Evolutionary conservation across 1,284 basidiomycete species (phyloP).

Genomic region (Baeospora myosura): DNA sequence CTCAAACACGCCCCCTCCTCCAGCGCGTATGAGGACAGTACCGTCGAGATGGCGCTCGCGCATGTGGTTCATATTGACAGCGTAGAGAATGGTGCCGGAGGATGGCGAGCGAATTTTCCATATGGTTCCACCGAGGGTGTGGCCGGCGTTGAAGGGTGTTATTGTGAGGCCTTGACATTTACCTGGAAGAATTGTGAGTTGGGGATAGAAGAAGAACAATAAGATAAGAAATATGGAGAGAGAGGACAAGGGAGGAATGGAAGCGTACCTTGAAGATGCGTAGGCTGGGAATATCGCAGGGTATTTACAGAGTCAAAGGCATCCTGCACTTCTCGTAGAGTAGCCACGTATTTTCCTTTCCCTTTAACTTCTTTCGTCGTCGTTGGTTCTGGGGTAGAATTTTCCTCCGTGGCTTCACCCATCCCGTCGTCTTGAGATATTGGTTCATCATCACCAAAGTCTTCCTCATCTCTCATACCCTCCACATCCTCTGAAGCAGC

Average conservation of each 20-base stretch:
- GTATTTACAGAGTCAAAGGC: conserved; percentile 92
- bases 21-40: conserved; percentile 74
- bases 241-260: neutral
- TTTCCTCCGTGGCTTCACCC: conserved; percentile 23
- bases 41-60: conserved; percentile 94
- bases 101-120: conserved; percentile 98
- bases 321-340: conserved; percentile 82
- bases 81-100: conserved; percentile 92
- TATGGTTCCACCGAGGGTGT: conserved; percentile 93
- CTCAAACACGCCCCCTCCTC: conserved; percentile 76
- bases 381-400: conserved; percentile 12
- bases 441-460: conserved; percentile 38
- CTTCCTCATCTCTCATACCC: conserved; percentile 70
- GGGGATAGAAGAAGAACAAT: neutral
- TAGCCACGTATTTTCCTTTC: conserved; percentile 62
- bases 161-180: conserved; percentile 90
- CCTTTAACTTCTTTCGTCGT: conserved; percentile 16
- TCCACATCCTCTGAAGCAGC: conserved; percentile 82
- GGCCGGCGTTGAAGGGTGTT: conserved; percentile 93
- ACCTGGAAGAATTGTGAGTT: conserved; percentile 35
- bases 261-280: conserved; percentile 81
- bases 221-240: neutral
- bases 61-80: conserved; percentile 95
- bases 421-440: conserved; percentile 17
- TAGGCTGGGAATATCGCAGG: conserved; percentile 91